Conservation (phyloP, 2,329 filamentous ascomycete genomes). For the Cytospora piceicola region DNA sequence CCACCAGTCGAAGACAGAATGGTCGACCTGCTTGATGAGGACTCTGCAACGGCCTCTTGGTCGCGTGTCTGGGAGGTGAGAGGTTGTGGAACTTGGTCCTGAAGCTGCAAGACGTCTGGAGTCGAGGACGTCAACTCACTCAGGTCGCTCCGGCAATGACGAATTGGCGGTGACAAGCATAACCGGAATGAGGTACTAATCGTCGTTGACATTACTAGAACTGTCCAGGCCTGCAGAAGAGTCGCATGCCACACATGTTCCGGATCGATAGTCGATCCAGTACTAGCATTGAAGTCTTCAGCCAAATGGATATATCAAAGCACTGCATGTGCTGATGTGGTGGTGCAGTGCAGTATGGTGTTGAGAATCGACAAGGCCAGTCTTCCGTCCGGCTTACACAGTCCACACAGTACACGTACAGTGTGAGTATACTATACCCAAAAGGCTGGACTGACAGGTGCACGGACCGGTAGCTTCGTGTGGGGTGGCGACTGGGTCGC, state of each 20-base stretch:
- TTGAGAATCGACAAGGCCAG: constrained; percentile 2
- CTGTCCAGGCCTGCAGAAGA: background rate
- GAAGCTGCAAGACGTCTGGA: background rate
- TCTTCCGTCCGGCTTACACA: constrained; percentile 17
- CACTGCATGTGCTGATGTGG: too few species aligned
- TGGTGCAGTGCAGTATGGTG: too few species aligned
- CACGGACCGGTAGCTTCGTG: constrained; percentile 4
- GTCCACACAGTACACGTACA: background rate
- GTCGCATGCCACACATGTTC: background rate
- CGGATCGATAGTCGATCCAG: background rate
- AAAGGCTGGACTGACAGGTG: constrained; percentile 8
- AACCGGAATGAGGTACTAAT: background rate
- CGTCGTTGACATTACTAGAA: background rate
- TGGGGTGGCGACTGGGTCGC: background rate
- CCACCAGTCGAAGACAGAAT: constrained; percentile 8
- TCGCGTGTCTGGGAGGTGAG: background rate
- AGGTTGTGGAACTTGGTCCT: background rate
- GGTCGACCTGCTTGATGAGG: constrained; percentile 8
- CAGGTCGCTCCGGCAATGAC: background rate
- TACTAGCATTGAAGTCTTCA: background rate
- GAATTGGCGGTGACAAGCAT: background rate
- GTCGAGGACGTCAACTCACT: background rate
- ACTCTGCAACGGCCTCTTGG: background rate
- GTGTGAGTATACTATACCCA: constrained; percentile 7
- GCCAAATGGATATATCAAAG: background rate